Percentiles rank a stretch among this genome's conserved stretches.
Conservation (phyloP, 192 early-diverging fungal genomes). For the Coemansia sp. region DNA sequence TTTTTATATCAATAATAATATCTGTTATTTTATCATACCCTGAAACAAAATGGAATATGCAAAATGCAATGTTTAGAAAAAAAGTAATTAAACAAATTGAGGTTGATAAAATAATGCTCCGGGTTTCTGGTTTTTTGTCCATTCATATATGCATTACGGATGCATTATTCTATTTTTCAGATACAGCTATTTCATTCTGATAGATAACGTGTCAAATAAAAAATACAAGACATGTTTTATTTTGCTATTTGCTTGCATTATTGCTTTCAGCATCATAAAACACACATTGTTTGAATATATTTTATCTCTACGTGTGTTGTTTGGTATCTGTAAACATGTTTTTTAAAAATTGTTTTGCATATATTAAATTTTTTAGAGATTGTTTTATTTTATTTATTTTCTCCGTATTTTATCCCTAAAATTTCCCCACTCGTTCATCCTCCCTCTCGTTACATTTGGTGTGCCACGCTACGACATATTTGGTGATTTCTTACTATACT, state of each 20-base stretch:
- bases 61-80: background rate
- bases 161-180: background rate
- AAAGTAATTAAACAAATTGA: background rate
- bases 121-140: background rate
- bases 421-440: too few species aligned
- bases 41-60: background rate
- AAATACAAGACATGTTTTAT: slow-evolving; percentile 1
- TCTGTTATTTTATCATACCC: background rate
- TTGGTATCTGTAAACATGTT: background rate
- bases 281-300: slow-evolving; percentile 3
- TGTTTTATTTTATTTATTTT: too few species aligned
- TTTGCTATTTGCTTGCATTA: background rate
- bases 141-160: background rate
- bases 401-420: too few species aligned
- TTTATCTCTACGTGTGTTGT: background rate
- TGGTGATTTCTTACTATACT: too few species aligned
- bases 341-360: background rate
- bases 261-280: too few species aligned
- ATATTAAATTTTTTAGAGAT: background rate
- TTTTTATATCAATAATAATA: background rate
- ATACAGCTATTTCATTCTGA: background rate
- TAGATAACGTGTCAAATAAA: background rate
- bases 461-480: too few species aligned
- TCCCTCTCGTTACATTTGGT: too few species aligned
- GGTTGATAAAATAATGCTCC: background rate